Percentiles rank a stretch among this genome's conserved stretches.
phyloP scores from a whole-genome alignment of 2,329 filamentous ascomycete species.

The Gnomoniopsis sp. region DNA sequence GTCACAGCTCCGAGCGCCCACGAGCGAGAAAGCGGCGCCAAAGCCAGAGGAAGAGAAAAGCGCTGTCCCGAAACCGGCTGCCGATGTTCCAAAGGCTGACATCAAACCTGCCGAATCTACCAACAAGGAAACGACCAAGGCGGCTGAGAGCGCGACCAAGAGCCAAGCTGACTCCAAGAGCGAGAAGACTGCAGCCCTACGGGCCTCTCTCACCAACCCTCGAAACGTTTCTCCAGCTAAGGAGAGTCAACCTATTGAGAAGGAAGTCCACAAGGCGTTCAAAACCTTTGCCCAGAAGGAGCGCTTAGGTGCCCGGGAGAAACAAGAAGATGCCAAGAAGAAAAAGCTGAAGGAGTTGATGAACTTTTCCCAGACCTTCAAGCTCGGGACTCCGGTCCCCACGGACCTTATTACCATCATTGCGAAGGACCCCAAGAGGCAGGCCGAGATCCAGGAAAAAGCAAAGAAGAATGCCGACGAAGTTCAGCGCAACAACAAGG shows the following conservation, averaged over 20 bases:
- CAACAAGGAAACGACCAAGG: conserved; percentile 28
- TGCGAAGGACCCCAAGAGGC: conserved; percentile 93
- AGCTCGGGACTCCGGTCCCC: conserved; percentile 88
- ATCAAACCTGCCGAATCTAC: conserved; percentile 22
- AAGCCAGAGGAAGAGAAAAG: conserved; percentile 34
- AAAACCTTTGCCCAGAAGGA: conserved; percentile 60
- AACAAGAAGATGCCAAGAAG: conserved; percentile 74
- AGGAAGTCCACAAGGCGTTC: conserved; percentile 60
- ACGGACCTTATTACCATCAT: conserved; percentile 90
- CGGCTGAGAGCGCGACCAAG: conserved; percentile 27
- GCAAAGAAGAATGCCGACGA: conserved; percentile 73
- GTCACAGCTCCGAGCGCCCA: conserved; percentile 61
- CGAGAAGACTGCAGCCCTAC: conserved; percentile 19
- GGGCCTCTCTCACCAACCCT: conserved; percentile 30
- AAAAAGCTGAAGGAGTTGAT: conserved; percentile 91
- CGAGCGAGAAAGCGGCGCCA: conserved; percentile 37
- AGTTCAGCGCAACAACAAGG: conserved; percentile 27
- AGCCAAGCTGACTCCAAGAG: conserved; percentile 21
- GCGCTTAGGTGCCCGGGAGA: conserved; percentile 51
- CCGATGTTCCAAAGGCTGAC: conserved; percentile 21
- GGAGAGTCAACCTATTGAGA: conserved; percentile 55
- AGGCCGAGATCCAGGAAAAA: conserved; percentile 88
- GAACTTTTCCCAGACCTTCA: conserved; percentile 93
- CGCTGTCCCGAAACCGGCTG: conserved; percentile 27
- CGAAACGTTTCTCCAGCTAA: conserved; percentile 40